These are phyloP conservation scores for Trichophyton benhamiae DNA, from an alignment of 2,329 filamentous ascomycete genomes.

Conservation along the genomic window DNA sequence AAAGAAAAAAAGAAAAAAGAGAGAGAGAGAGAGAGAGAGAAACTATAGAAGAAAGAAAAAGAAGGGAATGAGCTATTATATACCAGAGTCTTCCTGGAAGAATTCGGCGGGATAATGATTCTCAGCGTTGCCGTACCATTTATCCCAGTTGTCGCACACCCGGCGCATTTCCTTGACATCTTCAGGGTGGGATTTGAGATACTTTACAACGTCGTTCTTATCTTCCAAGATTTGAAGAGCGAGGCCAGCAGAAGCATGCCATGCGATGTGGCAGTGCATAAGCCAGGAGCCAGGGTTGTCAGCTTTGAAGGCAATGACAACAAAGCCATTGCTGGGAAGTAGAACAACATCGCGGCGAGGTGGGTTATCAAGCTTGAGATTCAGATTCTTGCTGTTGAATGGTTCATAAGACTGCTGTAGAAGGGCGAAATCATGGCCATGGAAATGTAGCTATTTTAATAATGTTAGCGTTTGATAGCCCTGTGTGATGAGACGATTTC, in stretches of 20 bases:
- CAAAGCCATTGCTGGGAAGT: slow-evolving; percentile 33
- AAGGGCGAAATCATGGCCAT: slow-evolving; percentile 60
- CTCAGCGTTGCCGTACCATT: not conserved
- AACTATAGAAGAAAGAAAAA: not conserved
- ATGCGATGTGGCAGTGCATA: slow-evolving; percentile 49
- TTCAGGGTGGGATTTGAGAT: not conserved
- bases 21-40: not conserved
- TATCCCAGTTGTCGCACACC: slow-evolving; percentile 1
- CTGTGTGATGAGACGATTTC: not conserved
- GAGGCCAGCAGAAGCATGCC: slow-evolving; percentile 51
- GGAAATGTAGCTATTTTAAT: slow-evolving; percentile 44
- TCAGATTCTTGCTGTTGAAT: slow-evolving; percentile 20
- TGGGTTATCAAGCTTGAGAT: slow-evolving; percentile 30
- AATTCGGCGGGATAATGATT: slow-evolving; percentile 4
- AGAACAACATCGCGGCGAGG: slow-evolving; percentile 38
- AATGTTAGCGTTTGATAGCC: not conserved
- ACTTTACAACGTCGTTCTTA: slow-evolving; percentile 14
- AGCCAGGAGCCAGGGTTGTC: slow-evolving; percentile 46
- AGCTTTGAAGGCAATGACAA: slow-evolving; percentile 39
- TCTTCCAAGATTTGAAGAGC: slow-evolving; percentile 42
- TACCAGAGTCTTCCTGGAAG: slow-evolving; percentile 6
- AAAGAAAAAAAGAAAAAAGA: not conserved
- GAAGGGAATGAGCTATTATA: not conserved
- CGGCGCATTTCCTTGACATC: slow-evolving; percentile 2
- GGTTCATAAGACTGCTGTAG: slow-evolving; percentile 35